Percentiles rank a stretch among this genome's conserved stretches.
Conservation (phyloP, 495 filamentous ascomycete genomes). For the Penicillium bovifimosum region DNA sequence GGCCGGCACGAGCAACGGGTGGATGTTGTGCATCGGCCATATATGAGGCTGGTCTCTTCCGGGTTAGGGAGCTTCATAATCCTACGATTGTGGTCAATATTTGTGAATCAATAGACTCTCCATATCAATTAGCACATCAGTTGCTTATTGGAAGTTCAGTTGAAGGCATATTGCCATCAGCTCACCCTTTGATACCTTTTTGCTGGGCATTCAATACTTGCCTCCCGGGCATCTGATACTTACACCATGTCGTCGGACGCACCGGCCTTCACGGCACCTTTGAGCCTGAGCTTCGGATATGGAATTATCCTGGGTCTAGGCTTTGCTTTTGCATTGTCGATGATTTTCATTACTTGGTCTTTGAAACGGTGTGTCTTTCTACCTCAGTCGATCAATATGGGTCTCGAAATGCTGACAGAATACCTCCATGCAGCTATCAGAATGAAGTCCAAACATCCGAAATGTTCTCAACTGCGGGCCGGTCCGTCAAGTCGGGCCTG, state of each 20-base stretch:
- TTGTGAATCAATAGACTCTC: neutral
- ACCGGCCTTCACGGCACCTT: conserved; percentile 44
- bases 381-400: neutral
- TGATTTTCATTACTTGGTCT: conserved; percentile 78
- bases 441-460: conserved; percentile 93
- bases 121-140: neutral
- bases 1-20: neutral
- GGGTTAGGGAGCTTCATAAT: neutral
- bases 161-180: neutral
- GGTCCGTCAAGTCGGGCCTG: conserved; percentile 89
- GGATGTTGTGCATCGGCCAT: neutral
- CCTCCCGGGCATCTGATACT: neutral
- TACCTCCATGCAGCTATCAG: conserved; percentile 57
- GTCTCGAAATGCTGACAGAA: neutral
- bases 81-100: neutral
- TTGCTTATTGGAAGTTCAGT: neutral
- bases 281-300: conserved; percentile 72
- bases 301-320: conserved; percentile 76
- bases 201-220: neutral
- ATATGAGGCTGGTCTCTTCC: neutral
- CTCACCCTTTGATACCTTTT: neutral
- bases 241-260: neutral
- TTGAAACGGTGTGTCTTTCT: conserved; percentile 51
- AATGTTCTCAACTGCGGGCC: conserved; percentile 93
- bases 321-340: conserved; percentile 68